Percentiles rank a stretch among this genome's conserved stretches.
phyloP scores from a whole-genome alignment of 805 yeast genomes.

The Clavispora fructus region DNA sequence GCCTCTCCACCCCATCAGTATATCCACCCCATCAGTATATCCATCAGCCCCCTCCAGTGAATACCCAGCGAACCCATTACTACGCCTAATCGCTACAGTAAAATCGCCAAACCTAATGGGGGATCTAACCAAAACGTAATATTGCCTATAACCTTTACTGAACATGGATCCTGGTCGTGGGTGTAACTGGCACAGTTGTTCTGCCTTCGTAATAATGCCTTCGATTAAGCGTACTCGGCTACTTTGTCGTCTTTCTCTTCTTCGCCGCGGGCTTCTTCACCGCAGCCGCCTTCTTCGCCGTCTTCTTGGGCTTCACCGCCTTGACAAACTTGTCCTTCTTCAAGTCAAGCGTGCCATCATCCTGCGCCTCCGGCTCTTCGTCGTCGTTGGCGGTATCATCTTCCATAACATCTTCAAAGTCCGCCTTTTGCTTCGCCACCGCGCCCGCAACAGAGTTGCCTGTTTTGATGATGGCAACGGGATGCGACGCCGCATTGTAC shows the following conservation, averaged over 20 bases:
- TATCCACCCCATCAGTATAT: too few species aligned
- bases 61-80: too few species aligned
- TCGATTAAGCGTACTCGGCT: background rate
- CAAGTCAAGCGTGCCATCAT: constrained; percentile 41
- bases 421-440: constrained; percentile 43
- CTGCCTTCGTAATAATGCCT: too few species aligned
- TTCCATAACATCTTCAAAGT: constrained; percentile 65
- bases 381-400: constrained; percentile 48
- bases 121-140: too few species aligned
- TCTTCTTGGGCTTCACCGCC: constrained; percentile 17
- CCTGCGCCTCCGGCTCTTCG: constrained; percentile 41
- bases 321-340: constrained; percentile 63
- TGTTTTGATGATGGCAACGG: constrained; percentile 75
- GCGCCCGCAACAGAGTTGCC: constrained; percentile 48
- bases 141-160: too few species aligned
- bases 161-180: too few species aligned
- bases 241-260: background rate
- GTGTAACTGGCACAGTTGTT: background rate
- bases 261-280: background rate
- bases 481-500: constrained; percentile 75
- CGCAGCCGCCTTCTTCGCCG: constrained; percentile 26
- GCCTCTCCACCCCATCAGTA: too few species aligned
- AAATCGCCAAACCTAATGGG: too few species aligned
- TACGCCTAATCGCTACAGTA: too few species aligned
- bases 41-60: too few species aligned